Conservation (phyloP, 805 yeast species). For the Blastobotrys attinorum region DNA sequence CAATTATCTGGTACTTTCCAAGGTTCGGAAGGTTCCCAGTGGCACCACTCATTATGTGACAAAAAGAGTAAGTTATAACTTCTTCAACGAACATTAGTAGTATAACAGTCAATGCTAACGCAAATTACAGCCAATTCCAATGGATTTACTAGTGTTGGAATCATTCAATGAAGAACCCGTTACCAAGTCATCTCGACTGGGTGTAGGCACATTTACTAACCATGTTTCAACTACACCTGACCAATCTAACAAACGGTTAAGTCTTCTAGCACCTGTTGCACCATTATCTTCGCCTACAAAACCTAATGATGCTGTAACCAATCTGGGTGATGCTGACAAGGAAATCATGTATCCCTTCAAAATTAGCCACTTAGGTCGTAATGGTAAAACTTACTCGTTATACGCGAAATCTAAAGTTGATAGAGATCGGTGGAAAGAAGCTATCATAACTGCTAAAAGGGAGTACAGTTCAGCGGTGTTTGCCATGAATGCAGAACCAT, state of each 20-base stretch:
- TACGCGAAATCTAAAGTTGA: constrained; percentile 32
- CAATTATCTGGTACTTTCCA: constrained; percentile 45
- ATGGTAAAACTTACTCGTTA: constrained; percentile 26
- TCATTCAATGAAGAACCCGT: constrained; percentile 35
- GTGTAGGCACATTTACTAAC: constrained; percentile 21
- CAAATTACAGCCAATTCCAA: constrained; percentile 28
- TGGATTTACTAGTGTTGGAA: constrained; percentile 51
- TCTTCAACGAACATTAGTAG: no score
- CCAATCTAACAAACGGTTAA: constrained; percentile 9
- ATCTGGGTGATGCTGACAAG: constrained; percentile 15
- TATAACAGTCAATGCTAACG: background rate
- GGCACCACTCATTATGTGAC: constrained; percentile 29
- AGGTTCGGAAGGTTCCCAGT: constrained; percentile 27
- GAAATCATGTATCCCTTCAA: constrained; percentile 29
- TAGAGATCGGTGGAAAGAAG: constrained; percentile 49
- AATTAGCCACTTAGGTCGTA: constrained; percentile 29
- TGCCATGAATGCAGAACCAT: constrained; percentile 42
- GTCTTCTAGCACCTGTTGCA: constrained; percentile 2
- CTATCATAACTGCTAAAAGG: constrained; percentile 41
- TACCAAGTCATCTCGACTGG: constrained; percentile 18
- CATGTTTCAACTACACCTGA: constrained; percentile 7
- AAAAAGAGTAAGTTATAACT: constrained; percentile 16
- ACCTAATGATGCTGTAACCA: constrained; percentile 14
- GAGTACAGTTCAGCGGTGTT: constrained; percentile 28
- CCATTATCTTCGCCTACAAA: constrained; percentile 8